These are phyloP conservation scores for Basidiobolus heterosporus DNA, from an alignment of 371 early-diverging fungal species.

Conservation along the genomic window DNA sequence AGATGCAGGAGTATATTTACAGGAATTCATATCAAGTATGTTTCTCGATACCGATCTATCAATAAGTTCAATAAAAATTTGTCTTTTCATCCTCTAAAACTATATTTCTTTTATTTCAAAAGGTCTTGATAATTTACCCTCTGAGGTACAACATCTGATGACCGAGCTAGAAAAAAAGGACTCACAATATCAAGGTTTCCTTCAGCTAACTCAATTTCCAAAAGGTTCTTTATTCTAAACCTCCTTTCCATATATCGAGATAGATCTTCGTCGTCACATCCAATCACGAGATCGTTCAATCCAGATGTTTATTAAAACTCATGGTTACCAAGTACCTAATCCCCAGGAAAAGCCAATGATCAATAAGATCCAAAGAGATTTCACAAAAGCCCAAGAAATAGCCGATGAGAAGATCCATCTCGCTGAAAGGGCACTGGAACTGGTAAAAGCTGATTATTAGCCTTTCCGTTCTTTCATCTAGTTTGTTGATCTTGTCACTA, in stretches of 20 bases:
- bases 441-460: not conserved
- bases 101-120: no score
- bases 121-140: constrained; percentile 1
- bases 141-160: not conserved
- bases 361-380: not conserved
- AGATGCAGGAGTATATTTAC: constrained; percentile 1
- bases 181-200: not conserved
- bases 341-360: not conserved
- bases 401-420: not conserved
- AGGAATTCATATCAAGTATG: not conserved
- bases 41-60: not conserved
- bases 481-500: not conserved
- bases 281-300: no score
- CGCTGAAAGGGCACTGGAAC: not conserved
- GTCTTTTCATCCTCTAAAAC: no score
- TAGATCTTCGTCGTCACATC: no score
- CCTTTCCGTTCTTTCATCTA: not conserved
- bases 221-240: no score
- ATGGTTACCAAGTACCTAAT: no score
- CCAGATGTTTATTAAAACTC: no score
- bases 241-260: no score
- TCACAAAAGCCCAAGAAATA: not conserved
- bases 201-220: no score
- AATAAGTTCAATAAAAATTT: not conserved
- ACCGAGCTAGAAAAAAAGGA: not conserved